Evolutionary conservation across 768 basidiomycete species (phyloP), one percentile per base, ranked within the genome.

Genomic region (Pleurotus eryngii): DNA sequence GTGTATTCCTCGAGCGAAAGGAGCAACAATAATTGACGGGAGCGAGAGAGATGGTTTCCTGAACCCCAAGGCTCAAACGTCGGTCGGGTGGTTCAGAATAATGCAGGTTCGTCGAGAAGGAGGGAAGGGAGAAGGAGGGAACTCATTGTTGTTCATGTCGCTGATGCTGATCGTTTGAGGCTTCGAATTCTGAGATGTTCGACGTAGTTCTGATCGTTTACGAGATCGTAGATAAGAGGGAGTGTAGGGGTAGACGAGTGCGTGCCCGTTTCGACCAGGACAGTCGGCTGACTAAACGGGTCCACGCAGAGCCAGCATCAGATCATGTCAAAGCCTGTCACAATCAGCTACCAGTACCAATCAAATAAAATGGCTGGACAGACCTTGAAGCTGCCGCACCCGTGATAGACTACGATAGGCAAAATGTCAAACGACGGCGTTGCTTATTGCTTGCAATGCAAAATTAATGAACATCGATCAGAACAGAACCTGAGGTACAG

Each of bases 171-270:
- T 35, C 30, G 11, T 35, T 35, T 35, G 30, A 35, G 20, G 49
- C 49, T 50, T 50, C 27, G 49, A 50, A 8, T 50, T 50, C 49
- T 50, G 49, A 45, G 42, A 7, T 45, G n/a, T 45, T 45, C 42
- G 12, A 35, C 30, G 27, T 7, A n/a, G 4, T 35, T 50, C 46
- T 48, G 46, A 48, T 48, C 46, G 30, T 20, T 48, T 48, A 48
- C 46, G 46, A 22, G 49, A 50, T 50, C 49, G 49, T n/a, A 14
- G 49, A 48, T 48, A 48, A 48, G 46, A 24, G 20, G 43, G 17
- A 20, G 26, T 35, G 49, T 30, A 50, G 49, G 49, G 49, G 11
- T 27, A 30, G 37, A 24, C 24, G 17, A 6, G 18, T 48, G 46
- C 46, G 46, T 26, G 24, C 46, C 24, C 46, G 20, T 45, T 26